phyloP scores from a whole-genome alignment of 1,139 yeast genomes.

The Petasospora rhodanensis region DNA sequence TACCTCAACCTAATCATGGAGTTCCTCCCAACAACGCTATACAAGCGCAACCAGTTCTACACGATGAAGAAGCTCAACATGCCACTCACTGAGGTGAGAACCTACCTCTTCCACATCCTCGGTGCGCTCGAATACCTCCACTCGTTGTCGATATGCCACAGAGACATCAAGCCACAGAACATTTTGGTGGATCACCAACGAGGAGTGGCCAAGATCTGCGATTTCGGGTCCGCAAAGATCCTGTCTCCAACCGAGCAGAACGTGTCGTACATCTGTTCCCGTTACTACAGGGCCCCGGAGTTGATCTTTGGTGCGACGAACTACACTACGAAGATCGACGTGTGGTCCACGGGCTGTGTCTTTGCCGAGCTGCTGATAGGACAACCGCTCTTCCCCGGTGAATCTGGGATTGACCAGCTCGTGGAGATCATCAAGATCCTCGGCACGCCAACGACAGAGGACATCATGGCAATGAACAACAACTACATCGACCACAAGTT shows the following conservation, averaged over 20 bases:
- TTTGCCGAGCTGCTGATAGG: slow-evolving; percentile 95
- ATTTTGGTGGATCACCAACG: slow-evolving; percentile 80
- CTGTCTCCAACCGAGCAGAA: slow-evolving; percentile 88
- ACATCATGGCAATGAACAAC: slow-evolving; percentile 92
- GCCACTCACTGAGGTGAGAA: slow-evolving; percentile 88
- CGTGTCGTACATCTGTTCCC: slow-evolving; percentile 92
- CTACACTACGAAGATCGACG: slow-evolving; percentile 94
- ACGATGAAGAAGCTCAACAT: slow-evolving; percentile 66
- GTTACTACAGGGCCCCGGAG: slow-evolving; percentile 95
- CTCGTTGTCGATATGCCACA: slow-evolving; percentile 83
- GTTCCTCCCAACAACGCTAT: slow-evolving; percentile 90
- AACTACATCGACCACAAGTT: slow-evolving; percentile 96
- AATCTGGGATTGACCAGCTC: slow-evolving; percentile 93
- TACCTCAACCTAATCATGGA: slow-evolving; percentile 87
- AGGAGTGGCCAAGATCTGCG: slow-evolving; percentile 86
- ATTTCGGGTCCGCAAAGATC: slow-evolving; percentile 97
- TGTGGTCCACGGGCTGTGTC: slow-evolving; percentile 98
- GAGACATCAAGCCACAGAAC: slow-evolving; percentile 97
- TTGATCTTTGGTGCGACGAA: slow-evolving; percentile 87
- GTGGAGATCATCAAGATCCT: slow-evolving; percentile 94
- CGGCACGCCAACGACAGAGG: slow-evolving; percentile 93
- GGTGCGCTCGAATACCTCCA: slow-evolving; percentile 91
- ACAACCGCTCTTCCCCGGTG: slow-evolving; percentile 97
- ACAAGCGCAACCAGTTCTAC: slow-evolving; percentile 84
- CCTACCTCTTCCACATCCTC: slow-evolving; percentile 87